phyloP scores from a whole-genome alignment of 2,329 filamentous ascomycete species.

The Tolypocladium nubicola region DNA sequence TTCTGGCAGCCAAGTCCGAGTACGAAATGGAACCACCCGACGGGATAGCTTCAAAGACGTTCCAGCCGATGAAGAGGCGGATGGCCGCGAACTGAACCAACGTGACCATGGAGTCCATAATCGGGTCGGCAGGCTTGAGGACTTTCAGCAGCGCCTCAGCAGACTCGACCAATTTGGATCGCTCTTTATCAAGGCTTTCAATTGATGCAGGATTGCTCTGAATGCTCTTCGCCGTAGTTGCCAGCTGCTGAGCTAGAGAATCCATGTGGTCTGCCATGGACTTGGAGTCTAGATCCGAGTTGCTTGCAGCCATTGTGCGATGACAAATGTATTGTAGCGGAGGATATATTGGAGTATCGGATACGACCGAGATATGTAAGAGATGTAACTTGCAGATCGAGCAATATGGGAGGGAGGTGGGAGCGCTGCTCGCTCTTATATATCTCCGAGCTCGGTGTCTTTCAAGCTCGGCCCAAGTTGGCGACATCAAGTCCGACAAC shows the following conservation, averaged over 20 bases:
- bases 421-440: neutral
- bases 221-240: neutral
- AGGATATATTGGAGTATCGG: neutral
- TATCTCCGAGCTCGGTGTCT: neutral
- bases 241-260: neutral
- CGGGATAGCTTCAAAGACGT: conserved; percentile 20
- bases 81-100: conserved; percentile 6
- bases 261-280: neutral
- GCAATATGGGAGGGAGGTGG: neutral
- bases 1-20: conserved; percentile 14
- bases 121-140: neutral
- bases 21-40: conserved; percentile 13
- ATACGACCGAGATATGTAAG: neutral
- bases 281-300: neutral
- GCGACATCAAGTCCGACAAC: neutral
- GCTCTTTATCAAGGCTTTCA: neutral
- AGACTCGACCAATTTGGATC: neutral
- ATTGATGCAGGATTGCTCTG: neutral
- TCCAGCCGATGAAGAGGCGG: conserved; percentile 20
- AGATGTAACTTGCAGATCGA: neutral
- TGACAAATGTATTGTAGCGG: neutral
- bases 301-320: neutral
- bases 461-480: neutral
- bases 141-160: neutral
- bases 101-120: conserved; percentile 6